Evolutionary conservation across 768 basidiomycete species (phyloP), one percentile per base, ranked within the genome.

Genomic region (Fomitopsis pulvina): DNA sequence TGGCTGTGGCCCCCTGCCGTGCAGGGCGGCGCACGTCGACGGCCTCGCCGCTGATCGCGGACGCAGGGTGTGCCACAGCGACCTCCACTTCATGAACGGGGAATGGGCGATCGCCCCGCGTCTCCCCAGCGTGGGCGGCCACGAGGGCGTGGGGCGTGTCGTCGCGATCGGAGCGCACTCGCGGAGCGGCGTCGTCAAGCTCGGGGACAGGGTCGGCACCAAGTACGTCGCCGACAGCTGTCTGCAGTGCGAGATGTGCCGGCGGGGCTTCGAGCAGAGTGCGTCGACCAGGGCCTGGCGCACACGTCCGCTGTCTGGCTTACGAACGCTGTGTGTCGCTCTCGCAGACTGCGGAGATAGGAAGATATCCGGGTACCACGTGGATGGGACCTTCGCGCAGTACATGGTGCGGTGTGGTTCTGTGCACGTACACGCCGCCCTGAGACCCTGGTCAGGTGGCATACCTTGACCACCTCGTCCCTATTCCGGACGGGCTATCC

Each of bases 131-230:
- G 76, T 88, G 43, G 85, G 86, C 8, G 86, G 90, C 0, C 89
- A 90, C 60, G 60, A 62, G 64, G 88, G 88, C 53, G 85, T 87
- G 4, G 88, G 90, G 4, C 68, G 72, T 26, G 66, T 93, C 45
- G 81, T 91, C 27, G 89, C 87, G 14, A 86, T 92, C 55, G 88
- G 78, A 11, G 70, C 75, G 3, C 65, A 81, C 59, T 83, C 85
- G 0, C 46, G 60, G 9, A 40, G 70, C 26, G 77, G 75, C 20
- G 76, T 78, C 0, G 75, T 90, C 56, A 79, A 84, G 57, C 49
- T 88, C 29, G 88, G 88, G 7, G 79, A 88, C 38, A 74, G 84
- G 9, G 86, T 89, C 22, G 87, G 88, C 2, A 77, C 90, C 64
- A 90, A 90, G 62, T 84, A 81, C 81, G 65, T 82, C 5, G 81